Conservation (phyloP, 208 protist species). For the Borovskyia barvae region DNA sequence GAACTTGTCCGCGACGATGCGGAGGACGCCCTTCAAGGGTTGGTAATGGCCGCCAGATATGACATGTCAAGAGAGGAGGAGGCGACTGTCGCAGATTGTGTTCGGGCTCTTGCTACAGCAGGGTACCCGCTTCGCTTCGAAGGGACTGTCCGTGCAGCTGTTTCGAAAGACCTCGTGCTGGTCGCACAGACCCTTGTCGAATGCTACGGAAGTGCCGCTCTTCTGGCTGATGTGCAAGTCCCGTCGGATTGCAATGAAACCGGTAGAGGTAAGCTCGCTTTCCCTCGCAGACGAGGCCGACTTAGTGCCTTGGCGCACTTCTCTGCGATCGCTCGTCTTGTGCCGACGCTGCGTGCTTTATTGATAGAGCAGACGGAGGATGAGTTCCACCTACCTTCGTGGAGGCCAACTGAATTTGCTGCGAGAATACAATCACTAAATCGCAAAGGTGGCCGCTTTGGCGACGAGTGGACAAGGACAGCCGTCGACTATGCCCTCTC, state of each 20-base stretch:
- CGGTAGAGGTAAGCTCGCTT: not conserved
- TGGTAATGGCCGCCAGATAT: conserved; percentile 28
- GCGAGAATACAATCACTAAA: conserved; percentile 19
- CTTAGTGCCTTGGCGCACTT: conserved; percentile 62
- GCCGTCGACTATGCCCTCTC: conserved; percentile 64
- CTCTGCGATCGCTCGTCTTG: conserved; percentile 23
- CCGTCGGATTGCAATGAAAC: not conserved
- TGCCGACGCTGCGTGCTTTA: conserved; percentile 47
- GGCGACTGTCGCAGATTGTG: conserved; percentile 29
- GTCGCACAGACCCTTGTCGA: conserved; percentile 47
- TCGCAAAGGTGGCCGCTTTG: conserved; percentile 8
- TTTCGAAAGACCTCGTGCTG: conserved; percentile 31
- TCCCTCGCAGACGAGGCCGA: conserved; percentile 10
- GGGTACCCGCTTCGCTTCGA: conserved; percentile 57
- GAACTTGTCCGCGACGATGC: conserved; percentile 22
- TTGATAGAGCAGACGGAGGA: conserved; percentile 28
- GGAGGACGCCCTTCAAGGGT: conserved; percentile 50
- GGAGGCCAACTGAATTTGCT: conserved; percentile 21
- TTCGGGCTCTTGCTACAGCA: conserved; percentile 42
- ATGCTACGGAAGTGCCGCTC: conserved; percentile 50
- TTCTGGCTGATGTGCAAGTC: conserved; percentile 47
- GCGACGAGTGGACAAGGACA: conserved; percentile 11
- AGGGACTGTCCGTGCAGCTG: conserved; percentile 40
- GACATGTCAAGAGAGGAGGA: conserved; percentile 23
- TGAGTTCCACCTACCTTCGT: conserved; percentile 24